Evolutionary conservation across 163 green algal genomes (phyloP).

Genomic region (Scenedesmus sp.): DNA sequence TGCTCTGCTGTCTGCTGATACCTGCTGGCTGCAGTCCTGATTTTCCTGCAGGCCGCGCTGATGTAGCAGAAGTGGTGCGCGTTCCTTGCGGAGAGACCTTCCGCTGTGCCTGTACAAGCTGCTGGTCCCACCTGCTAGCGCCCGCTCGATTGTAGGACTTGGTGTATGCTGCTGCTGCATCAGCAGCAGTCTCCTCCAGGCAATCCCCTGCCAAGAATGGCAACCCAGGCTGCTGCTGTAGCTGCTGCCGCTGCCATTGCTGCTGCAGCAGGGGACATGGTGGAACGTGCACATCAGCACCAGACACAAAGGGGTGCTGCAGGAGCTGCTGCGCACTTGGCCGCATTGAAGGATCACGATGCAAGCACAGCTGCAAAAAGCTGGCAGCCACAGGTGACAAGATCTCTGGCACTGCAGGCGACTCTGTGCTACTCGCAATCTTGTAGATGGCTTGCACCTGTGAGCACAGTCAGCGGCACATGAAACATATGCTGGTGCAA

Average conservation of each 20-base stretch:
- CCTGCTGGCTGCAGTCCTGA: background rate
- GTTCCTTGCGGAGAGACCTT: background rate
- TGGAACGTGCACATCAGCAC: conserved; percentile 13
- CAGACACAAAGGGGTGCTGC: conserved; percentile 87
- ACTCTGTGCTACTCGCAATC: conserved; percentile 86
- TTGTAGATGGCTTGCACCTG: conserved; percentile 89
- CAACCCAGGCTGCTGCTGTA: background rate
- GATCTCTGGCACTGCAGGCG: conserved; percentile 81
- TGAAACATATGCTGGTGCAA: too few relatives aligned
- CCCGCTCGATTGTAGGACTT: background rate
- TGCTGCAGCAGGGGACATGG: background rate
- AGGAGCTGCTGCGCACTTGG: conserved; percentile 83
- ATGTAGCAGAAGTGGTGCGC: background rate
- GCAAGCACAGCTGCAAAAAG: conserved; percentile 92
- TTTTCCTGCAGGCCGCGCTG: background rate
- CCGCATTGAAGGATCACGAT: conserved; percentile 63
- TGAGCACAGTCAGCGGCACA: conserved; percentile 69
- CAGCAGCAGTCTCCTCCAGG: background rate
- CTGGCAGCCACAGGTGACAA: conserved; percentile 82
- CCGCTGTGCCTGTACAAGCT: background rate
- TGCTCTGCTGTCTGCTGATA: background rate
- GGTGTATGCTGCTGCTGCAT: background rate
- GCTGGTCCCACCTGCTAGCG: background rate
- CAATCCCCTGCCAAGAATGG: background rate
- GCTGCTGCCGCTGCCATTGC: background rate